Evolutionary conservation across 345 rosid genomes (phyloP), one percentile per base, ranked within the genome.

Genomic region (Hibiscus mutabilis): DNA sequence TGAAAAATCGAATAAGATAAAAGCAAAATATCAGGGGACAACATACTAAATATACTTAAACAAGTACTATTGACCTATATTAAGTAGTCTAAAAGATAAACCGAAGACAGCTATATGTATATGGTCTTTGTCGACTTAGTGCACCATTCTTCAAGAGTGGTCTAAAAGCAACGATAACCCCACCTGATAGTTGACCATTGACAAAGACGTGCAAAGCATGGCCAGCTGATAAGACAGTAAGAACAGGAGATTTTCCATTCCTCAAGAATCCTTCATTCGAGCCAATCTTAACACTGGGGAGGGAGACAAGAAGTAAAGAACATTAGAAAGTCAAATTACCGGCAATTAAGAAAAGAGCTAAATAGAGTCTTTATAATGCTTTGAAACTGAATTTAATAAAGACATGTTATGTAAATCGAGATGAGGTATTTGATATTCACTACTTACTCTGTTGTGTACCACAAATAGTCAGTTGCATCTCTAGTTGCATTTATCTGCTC

Each of bases 391-490:
- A 60, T 40, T 27, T 35, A 14, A 75, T 29, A 60, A 25, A 13
- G 3, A 66, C 14, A 14, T 2, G 47, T 60, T 27, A 22, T 21
- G 14, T 18, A 35, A 44, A 75, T 21, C 51, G 22, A 3, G 21
- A 27, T 25, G 35, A 69, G 25, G 64, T 29, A 60, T 33, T 33
- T 31, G 72, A 40, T 58, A 25, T 60, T 18, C 9, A 47, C 68
- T 74, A 86, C 99, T 89, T 76, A 96, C 99, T 92, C 97, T 74
- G 99, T 96, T 78, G 82, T 83, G 88, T 91, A 96, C 99, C 99
- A 96, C 88, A 96, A 78, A 75, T 96, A 96, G 74, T 96, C 99
- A 1, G 97, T 78, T 56, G 40, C 75, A 81, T 96, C 99, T 78
- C 97, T 84, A 29, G 99, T 96, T 60, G 93, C 86, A 80, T 91